phyloP scores from a whole-genome alignment of 139 green algal species.

The Marvania coccoides region DNA sequence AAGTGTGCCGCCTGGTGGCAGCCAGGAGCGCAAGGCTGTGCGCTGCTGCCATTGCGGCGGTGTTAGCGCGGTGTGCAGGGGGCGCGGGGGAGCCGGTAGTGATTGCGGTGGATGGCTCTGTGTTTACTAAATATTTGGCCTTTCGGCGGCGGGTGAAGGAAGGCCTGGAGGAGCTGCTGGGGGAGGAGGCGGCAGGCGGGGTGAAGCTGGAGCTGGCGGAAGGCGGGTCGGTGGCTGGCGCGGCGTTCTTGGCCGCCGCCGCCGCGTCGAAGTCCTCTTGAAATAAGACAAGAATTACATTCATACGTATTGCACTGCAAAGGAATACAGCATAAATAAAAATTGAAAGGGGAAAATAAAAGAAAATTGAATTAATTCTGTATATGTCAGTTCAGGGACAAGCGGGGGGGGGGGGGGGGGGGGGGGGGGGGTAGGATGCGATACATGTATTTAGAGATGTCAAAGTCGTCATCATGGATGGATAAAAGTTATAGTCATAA shows the following conservation, averaged over 20 bases:
- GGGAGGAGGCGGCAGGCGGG: constrained; percentile 4
- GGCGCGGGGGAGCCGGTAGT: constrained; percentile 5
- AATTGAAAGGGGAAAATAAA: no score
- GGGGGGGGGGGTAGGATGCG: no score
- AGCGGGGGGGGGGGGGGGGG: no score
- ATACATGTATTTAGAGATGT: no score
- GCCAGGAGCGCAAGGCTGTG: constrained; percentile 48
- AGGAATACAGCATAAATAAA: no score
- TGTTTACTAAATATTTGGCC: constrained; percentile 45
- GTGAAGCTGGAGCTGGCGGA: constrained; percentile 7
- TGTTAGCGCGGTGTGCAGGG: constrained; percentile 28
- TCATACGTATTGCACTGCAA: no score
- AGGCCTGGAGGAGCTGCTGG: constrained; percentile 22
- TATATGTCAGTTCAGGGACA: no score
- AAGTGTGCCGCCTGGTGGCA: constrained; percentile 62
- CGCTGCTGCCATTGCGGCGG: constrained; percentile 41
- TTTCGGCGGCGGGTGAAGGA: constrained; percentile 10
- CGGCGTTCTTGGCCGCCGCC: constrained; percentile 11
- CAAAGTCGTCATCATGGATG: no score
- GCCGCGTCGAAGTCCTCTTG: constrained; percentile 1
- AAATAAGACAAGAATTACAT: no score
- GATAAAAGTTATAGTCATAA: no score
- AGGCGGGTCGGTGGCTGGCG: constrained; percentile 20
- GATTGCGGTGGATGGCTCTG: constrained; percentile 58
- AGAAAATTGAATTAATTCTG: no score